Percentiles rank a stretch among this genome's conserved stretches.
Conservation (phyloP, 2,329 filamentous ascomycete species). For the Aureobasidium sp. region DNA sequence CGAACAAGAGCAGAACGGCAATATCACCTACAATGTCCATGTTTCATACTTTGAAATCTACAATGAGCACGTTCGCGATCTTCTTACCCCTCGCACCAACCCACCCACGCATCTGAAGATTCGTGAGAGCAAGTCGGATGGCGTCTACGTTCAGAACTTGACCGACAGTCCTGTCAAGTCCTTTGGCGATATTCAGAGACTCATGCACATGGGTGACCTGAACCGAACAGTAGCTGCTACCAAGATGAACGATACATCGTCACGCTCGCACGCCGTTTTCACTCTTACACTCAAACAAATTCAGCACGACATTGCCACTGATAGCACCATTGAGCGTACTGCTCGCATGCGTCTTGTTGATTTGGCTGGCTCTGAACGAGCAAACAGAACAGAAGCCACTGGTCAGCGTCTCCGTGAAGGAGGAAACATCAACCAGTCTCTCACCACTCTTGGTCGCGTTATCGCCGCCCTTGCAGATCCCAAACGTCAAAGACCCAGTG, state of each 20-base stretch:
- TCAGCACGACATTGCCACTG: slow-evolving; percentile 92
- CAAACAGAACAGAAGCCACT: slow-evolving; percentile 91
- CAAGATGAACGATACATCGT: slow-evolving; percentile 99
- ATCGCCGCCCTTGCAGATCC: slow-evolving; percentile 80
- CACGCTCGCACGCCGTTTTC: slow-evolving; percentile 93
- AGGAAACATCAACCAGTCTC: slow-evolving; percentile 97
- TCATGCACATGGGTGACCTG: slow-evolving; percentile 83
- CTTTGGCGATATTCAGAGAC: slow-evolving; percentile 77
- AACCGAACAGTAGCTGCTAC: slow-evolving; percentile 87
- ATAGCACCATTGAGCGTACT: slow-evolving; percentile 91
- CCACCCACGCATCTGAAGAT: slow-evolving; percentile 93
- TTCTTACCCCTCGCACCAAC: slow-evolving; percentile 73
- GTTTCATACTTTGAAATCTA: slow-evolving; percentile 99
- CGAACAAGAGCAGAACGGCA: slow-evolving; percentile 73
- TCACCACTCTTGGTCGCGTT: slow-evolving; percentile 89
- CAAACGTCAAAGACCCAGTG: slow-evolving; percentile 50
- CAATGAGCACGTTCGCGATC: slow-evolving; percentile 95
- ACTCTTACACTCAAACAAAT: slow-evolving; percentile 98
- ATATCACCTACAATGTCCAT: slow-evolving; percentile 92
- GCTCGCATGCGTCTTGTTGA: slow-evolving; percentile 93
- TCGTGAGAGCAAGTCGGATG: slow-evolving; percentile 87
- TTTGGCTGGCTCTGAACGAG: slow-evolving; percentile 87
- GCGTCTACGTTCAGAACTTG: slow-evolving; percentile 93
- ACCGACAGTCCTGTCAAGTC: slow-evolving; percentile 88
- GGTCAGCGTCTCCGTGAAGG: slow-evolving; percentile 86